Evolutionary conservation across 1,139 yeast genomes (phyloP).

Genomic region (Suhomyces bribrorum): DNA sequence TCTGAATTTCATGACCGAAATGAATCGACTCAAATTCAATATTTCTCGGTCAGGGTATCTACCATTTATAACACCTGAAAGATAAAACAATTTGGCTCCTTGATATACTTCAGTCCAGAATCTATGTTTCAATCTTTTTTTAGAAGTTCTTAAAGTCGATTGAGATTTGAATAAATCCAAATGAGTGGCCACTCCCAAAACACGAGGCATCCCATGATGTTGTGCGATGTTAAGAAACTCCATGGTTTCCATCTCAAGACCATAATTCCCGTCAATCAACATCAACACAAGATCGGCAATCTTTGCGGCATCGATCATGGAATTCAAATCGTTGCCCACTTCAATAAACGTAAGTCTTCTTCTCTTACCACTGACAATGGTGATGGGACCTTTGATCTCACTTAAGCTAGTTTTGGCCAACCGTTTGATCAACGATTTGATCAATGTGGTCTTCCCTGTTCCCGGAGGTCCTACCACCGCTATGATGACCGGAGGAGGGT

Average conservation of each 20-base stretch:
- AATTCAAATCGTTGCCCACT: slow-evolving; percentile 87
- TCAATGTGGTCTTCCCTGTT: slow-evolving; percentile 93
- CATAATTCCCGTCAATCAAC: slow-evolving; percentile 94
- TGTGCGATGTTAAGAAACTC: slow-evolving; percentile 94
- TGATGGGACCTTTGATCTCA: slow-evolving; percentile 93
- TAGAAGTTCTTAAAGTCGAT: slow-evolving; percentile 85
- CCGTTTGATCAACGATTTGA: slow-evolving; percentile 84
- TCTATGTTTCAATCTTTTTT: slow-evolving; percentile 88
- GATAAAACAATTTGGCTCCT: slow-evolving; percentile 93
- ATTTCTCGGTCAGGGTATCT: slow-evolving; percentile 97
- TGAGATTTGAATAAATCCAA: slow-evolving; percentile 90
- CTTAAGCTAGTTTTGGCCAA: slow-evolving; percentile 83
- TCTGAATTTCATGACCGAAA: slow-evolving; percentile 95
- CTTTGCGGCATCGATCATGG: slow-evolving; percentile 96
- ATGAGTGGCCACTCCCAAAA: slow-evolving; percentile 93
- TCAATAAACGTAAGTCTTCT: slow-evolving; percentile 92
- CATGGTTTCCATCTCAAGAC: slow-evolving; percentile 99
- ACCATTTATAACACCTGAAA: slow-evolving; percentile 95
- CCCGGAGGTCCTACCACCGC: slow-evolving; percentile 99
- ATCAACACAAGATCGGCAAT: slow-evolving; percentile 89
- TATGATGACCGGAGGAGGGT: slow-evolving; percentile 94
- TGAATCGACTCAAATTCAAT: slow-evolving; percentile 84
- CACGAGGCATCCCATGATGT: slow-evolving; percentile 99
- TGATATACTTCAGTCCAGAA: slow-evolving; percentile 99
- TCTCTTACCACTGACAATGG: slow-evolving; percentile 96